Conservation (phyloP, 1,139 yeast genomes). For the Saccharomyces hybrid region DNA sequence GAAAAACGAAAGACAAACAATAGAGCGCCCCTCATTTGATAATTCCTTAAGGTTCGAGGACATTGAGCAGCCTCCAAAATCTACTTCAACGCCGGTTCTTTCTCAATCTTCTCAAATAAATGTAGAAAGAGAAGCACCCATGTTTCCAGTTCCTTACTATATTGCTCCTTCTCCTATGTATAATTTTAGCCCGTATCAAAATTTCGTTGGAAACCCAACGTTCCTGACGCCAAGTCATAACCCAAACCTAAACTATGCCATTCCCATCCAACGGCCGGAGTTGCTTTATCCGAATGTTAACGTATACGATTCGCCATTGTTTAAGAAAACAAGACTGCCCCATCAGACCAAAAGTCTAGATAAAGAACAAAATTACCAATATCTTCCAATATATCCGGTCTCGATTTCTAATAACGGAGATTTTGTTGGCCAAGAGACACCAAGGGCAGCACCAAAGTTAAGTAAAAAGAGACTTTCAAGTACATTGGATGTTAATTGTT, state of each 20-base stretch:
- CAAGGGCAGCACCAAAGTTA: background rate
- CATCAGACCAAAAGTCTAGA: background rate
- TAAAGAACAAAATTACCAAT: background rate
- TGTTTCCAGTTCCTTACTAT: background rate
- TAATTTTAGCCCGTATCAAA: slow-evolving; percentile 4
- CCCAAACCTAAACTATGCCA: slow-evolving; percentile 9
- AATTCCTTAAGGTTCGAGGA: slow-evolving; percentile 31
- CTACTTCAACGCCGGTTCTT: slow-evolving; percentile 32
- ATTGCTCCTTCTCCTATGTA: slow-evolving; percentile 3
- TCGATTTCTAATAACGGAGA: background rate
- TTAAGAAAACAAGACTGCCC: background rate
- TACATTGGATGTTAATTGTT: background rate
- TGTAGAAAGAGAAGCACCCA: background rate
- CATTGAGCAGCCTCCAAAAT: slow-evolving; percentile 32
- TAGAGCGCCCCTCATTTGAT: slow-evolving; percentile 1
- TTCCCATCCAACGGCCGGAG: background rate
- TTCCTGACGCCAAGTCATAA: slow-evolving; percentile 1
- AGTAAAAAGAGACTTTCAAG: background rate
- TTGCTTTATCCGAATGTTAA: background rate
- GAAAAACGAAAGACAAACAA: slow-evolving; percentile 4
- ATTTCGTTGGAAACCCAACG: background rate
- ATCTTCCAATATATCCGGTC: background rate
- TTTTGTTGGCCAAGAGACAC: background rate
- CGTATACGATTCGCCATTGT: background rate
- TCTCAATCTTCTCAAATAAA: background rate